These are phyloP conservation scores for Wallacemonas rigidus DNA, from an alignment of 208 protist species.

Conservation along the genomic window DNA sequence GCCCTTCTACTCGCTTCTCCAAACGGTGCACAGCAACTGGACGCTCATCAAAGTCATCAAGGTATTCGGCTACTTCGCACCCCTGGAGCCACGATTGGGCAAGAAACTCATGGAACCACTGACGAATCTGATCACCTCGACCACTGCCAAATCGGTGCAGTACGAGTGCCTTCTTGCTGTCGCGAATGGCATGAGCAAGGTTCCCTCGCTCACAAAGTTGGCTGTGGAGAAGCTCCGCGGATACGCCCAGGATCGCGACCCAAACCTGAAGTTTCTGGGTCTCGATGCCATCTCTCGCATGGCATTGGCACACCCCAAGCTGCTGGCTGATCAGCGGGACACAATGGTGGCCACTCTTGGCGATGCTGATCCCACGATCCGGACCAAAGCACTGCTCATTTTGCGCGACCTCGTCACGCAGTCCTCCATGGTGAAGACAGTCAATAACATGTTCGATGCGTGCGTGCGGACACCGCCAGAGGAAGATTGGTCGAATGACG, in stretches of 20 bases:
- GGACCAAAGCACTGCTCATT: slow-evolving; percentile 93
- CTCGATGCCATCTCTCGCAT: slow-evolving; percentile 94
- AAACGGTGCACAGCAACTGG: slow-evolving; percentile 97
- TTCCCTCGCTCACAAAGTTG: slow-evolving; percentile 85
- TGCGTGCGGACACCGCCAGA: slow-evolving; percentile 69
- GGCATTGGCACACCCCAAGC: slow-evolving; percentile 89
- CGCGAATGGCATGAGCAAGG: slow-evolving; percentile 86
- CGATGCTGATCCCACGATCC: slow-evolving; percentile 97
- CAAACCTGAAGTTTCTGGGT: slow-evolving; percentile 99
- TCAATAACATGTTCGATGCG: slow-evolving; percentile 74
- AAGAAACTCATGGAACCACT: slow-evolving; percentile 98
- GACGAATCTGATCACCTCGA: slow-evolving; percentile 95
- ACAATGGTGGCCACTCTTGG: slow-evolving; percentile 93
- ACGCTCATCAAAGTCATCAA: slow-evolving; percentile 99
- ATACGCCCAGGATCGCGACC: slow-evolving; percentile 97
- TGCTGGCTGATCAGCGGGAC: slow-evolving; percentile 91
- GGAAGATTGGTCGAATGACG: slow-evolving; percentile 91
- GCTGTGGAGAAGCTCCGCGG: slow-evolving; percentile 93
- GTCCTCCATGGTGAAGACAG: slow-evolving; percentile 89
- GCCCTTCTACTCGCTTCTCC: slow-evolving; percentile 96
- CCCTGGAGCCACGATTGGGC: slow-evolving; percentile 95
- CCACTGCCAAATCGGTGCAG: slow-evolving; percentile 94
- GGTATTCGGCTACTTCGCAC: slow-evolving; percentile 96
- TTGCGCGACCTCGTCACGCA: slow-evolving; percentile 91
- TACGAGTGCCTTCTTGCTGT: slow-evolving; percentile 98